A percentile compares a stretch with the other conserved stretches of the same genome.
Conservation (phyloP, 2,329 filamentous ascomycete species). For the Penicillium nordicum region DNA sequence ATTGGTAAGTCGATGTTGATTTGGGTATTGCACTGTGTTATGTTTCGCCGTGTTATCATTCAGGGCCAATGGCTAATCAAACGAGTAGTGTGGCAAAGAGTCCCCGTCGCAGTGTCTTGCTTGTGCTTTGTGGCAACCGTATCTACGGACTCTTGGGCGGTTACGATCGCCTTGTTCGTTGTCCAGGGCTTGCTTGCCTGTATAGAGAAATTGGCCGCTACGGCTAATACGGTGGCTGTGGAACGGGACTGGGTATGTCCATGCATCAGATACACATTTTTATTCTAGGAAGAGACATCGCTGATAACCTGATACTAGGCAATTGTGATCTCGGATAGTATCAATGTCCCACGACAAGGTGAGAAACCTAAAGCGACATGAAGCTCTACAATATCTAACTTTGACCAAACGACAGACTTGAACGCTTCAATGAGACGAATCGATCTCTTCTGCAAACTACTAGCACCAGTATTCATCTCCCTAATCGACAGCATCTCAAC, state of each 20-base stretch:
- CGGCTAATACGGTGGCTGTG: constrained; percentile 65
- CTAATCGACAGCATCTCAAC: constrained; percentile 46
- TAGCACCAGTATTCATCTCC: constrained; percentile 53
- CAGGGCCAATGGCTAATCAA: not conserved
- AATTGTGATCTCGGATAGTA: constrained; percentile 31
- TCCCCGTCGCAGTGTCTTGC: constrained; percentile 49
- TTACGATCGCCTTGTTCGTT: constrained; percentile 28
- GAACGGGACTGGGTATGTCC: constrained; percentile 63
- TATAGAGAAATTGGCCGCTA: constrained; percentile 63
- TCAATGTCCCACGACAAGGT: constrained; percentile 44
- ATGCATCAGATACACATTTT: not conserved
- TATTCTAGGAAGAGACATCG: not conserved
- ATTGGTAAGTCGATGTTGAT: constrained; percentile 34
- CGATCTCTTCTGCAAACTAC: constrained; percentile 56
- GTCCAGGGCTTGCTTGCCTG: constrained; percentile 57
- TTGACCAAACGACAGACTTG: constrained; percentile 28
- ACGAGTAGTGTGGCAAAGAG: constrained; percentile 33
- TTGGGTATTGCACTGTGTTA: not conserved
- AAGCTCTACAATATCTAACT: constrained; percentile 2
- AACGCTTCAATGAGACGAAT: constrained; percentile 57
- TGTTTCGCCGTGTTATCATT: not conserved
- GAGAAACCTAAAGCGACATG: not conserved
- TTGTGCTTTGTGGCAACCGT: constrained; percentile 43
- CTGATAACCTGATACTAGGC: constrained; percentile 15
- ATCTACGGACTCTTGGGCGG: not conserved